Base-by-base conservation (phyloP, 805 yeast genomes). In the Suhomyces xylopsoci region DNA sequence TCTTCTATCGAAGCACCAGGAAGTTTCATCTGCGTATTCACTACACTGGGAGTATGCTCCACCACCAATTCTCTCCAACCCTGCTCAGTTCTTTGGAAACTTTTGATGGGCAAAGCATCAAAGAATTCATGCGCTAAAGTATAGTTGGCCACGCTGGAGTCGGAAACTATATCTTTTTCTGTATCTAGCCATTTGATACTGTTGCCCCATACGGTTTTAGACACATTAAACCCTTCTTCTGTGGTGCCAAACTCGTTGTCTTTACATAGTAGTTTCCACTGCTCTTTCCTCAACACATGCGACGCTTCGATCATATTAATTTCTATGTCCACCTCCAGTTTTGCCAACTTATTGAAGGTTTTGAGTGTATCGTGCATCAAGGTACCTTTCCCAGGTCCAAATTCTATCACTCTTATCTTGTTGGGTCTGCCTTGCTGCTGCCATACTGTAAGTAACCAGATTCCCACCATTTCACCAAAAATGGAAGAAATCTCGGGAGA, bases 301-400 rank as follows among this genome's bases (percentile, higher is more conserved):
- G 91, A 84, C 3, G 92, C 89, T 66, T 90, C 96, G 19, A 89
- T 80, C 67, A 89, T 58, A 7, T 81, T 73, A 3, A 89, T 57
- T 50, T 74, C 78, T 28, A 79, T 76, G 7, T 66, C 62, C 6
- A 63, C 52, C 41, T 20, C 52, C 52, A 47, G 61, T 54, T 66
- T 54, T 17, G 58, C 65, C 43, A 83, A 68, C 49, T 69, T 73
- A 49, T 77, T 72, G 62, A 84, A 77, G 1, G 79, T 70, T 10
- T 66, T 66, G 55, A 89, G 63, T 45, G 81, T 69, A 62, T 90
- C 96, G 60, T 72, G 71, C 84, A 88, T 83, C 58, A 90, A 69
- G 0, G 96, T 87, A 1, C 96, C 96, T 58, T 79, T 77, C 4
- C 96, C 96, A 0, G 96, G 96, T 0, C 96, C 96, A 66, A 88